Evolutionary conservation across 2,329 filamentous ascomycete species (phyloP).

Genomic region (Colletotrichum caudatum): DNA sequence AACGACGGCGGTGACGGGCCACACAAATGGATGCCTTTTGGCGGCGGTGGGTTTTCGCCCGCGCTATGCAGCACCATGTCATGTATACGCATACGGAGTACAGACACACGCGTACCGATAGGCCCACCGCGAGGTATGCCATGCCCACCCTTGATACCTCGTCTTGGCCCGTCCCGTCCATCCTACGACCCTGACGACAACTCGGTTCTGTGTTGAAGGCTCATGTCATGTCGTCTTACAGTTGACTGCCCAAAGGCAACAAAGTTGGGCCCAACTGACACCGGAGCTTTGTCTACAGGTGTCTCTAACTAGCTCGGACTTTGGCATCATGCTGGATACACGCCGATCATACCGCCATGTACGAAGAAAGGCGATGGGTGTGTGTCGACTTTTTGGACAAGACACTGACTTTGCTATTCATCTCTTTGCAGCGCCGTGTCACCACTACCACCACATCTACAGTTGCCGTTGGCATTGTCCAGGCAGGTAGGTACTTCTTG

Average conservation of each 20-base stretch:
- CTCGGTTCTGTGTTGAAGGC: too few relatives aligned
- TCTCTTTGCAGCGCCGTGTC: too few relatives aligned
- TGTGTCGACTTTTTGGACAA: not conserved
- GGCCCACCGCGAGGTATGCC: conserved; percentile 15
- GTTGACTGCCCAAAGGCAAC: not conserved
- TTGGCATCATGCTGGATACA: not conserved
- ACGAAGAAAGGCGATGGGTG: not conserved
- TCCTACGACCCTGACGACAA: not conserved
- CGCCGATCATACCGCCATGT: too few relatives aligned
- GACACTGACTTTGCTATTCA: not conserved
- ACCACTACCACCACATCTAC: not conserved
- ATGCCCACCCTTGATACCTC: conserved; percentile 19
- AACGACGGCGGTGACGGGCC: conserved; percentile 13
- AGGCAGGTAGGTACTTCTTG: not conserved
- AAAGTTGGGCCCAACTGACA: not conserved
- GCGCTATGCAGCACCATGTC: not conserved
- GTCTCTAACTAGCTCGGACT: not conserved
- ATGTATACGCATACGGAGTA: not conserved
- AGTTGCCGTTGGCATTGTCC: not conserved
- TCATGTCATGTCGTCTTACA: not conserved
- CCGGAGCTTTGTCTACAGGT: not conserved
- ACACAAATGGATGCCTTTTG: conserved; percentile 15
- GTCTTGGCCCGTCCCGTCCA: conserved; percentile 1
- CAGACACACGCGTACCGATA: not conserved
- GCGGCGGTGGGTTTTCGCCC: conserved; percentile 14